phyloP scores from a whole-genome alignment of 176 grass and related monocot species.

The Typha latifolia region DNA sequence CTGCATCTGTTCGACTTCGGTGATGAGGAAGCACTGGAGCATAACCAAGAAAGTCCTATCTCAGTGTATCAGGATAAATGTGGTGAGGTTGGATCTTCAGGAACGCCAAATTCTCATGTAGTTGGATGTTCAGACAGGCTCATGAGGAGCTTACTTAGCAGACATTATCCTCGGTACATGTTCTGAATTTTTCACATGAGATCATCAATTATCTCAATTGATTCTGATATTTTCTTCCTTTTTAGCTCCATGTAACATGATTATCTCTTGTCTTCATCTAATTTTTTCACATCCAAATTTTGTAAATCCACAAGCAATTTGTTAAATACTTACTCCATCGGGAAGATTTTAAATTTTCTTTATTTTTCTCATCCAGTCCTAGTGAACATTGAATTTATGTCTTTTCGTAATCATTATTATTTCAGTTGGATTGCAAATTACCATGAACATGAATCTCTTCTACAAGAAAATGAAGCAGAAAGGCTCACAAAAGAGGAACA shows the following conservation, averaged over 20 bases:
- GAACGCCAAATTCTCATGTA: slow-evolving; percentile 14
- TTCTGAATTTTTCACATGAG: slow-evolving; percentile 7
- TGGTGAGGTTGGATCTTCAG: slow-evolving; percentile 18
- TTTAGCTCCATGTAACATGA: neutral
- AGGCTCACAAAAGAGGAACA: slow-evolving; percentile 92
- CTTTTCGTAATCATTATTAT: slow-evolving; percentile 1
- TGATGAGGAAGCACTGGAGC: slow-evolving; percentile 67
- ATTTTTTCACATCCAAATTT: too few species aligned
- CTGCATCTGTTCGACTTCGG: slow-evolving; percentile 92
- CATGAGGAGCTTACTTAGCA: slow-evolving; percentile 66
- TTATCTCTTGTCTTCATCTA: too few species aligned
- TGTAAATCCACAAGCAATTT: too few species aligned
- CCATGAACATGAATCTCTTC: slow-evolving; percentile 90
- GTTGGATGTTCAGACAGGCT: slow-evolving; percentile 44
- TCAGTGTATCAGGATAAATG: slow-evolving; percentile 19
- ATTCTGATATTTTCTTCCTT: neutral
- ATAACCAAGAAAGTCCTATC: slow-evolving; percentile 23
- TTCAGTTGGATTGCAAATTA: slow-evolving; percentile 86
- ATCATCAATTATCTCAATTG: neutral
- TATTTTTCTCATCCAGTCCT: too few species aligned
- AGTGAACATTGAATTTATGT: neutral
- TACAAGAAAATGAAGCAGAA: slow-evolving; percentile 96
- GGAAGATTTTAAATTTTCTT: too few species aligned
- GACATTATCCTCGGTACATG: slow-evolving; percentile 55
- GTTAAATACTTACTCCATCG: too few species aligned